These are phyloP conservation scores for Lentinula raphanica DNA, from an alignment of 768 basidiomycete genomes.

Conservation along the genomic window DNA sequence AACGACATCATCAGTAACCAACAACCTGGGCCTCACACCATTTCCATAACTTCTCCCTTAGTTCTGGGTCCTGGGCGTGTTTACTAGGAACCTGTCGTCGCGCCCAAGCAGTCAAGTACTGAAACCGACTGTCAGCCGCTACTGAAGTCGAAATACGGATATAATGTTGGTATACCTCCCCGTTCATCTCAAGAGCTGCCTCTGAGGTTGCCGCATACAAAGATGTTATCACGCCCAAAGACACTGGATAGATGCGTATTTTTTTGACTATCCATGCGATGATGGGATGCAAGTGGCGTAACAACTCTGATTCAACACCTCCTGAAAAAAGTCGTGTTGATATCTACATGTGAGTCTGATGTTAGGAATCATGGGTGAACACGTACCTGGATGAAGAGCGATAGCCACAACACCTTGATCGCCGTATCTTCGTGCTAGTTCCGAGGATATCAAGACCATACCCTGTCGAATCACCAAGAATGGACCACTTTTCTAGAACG, in stretches of 20 bases:
- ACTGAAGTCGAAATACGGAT: background rate
- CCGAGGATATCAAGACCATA: conserved; percentile 22
- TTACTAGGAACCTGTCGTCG: conserved; percentile 16
- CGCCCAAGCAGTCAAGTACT: conserved; percentile 24
- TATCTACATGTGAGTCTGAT: background rate
- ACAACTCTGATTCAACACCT: conserved; percentile 21
- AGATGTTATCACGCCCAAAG: conserved; percentile 18
- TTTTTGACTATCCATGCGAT: conserved; percentile 17
- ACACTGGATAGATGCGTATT: conserved; percentile 15
- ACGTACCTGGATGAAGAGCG: conserved; percentile 25
- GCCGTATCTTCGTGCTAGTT: conserved; percentile 24
- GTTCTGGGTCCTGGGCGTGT: conserved; percentile 15
- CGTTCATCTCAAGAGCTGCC: conserved; percentile 19
- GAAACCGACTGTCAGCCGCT: background rate
- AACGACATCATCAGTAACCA: background rate
- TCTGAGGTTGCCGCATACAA: conserved; percentile 22
- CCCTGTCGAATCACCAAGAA: conserved; percentile 14
- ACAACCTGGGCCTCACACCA: conserved; percentile 21
- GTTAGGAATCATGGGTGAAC: too few relatives aligned
- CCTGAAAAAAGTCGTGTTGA: conserved; percentile 5
- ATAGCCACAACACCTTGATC: conserved; percentile 25
- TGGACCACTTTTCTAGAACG: background rate
- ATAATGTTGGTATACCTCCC: conserved; percentile 16
- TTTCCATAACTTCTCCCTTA: conserved; percentile 20
- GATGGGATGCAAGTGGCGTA: conserved; percentile 18